Conservation (phyloP, 176 grass and related monocot species). For the Coix lacrymajobi region DNA sequence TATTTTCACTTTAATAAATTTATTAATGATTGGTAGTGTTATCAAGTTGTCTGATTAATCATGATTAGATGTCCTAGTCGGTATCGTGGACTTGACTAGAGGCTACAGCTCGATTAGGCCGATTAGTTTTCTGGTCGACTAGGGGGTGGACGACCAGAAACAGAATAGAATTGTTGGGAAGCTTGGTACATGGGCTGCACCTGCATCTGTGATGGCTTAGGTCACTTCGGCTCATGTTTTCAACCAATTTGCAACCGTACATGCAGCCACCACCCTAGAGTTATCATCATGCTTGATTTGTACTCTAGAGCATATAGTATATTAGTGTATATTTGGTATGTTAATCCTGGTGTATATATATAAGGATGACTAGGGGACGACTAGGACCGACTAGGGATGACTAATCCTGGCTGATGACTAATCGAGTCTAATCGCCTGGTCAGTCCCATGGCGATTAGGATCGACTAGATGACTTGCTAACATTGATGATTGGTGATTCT, state of each 20-base stretch:
- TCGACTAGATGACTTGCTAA: not conserved
- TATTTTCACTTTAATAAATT: not conserved
- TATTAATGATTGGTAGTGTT: not conserved
- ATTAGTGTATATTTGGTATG: too few species aligned
- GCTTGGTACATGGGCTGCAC: not conserved
- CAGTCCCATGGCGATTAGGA: not conserved
- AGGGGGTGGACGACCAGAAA: not conserved
- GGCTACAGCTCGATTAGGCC: not conserved
- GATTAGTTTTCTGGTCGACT: not conserved
- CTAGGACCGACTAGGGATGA: not conserved
- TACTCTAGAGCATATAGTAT: not conserved
- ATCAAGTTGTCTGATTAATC: not conserved
- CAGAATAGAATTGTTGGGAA: not conserved
- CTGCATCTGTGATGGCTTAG: not conserved
- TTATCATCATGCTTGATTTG: not conserved
- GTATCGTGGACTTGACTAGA: not conserved
- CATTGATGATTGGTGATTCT: not conserved
- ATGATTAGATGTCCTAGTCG: not conserved
- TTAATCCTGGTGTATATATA: not conserved
- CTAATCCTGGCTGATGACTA: not conserved
- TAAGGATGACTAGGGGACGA: too few species aligned
- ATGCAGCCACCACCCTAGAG: not conserved
- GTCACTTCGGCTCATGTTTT: not conserved
- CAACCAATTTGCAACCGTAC: not conserved
- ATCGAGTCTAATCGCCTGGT: not conserved